phyloP scores from a whole-genome alignment of 2,329 filamentous ascomycete genomes.

The Talaromyces sp. region DNA sequence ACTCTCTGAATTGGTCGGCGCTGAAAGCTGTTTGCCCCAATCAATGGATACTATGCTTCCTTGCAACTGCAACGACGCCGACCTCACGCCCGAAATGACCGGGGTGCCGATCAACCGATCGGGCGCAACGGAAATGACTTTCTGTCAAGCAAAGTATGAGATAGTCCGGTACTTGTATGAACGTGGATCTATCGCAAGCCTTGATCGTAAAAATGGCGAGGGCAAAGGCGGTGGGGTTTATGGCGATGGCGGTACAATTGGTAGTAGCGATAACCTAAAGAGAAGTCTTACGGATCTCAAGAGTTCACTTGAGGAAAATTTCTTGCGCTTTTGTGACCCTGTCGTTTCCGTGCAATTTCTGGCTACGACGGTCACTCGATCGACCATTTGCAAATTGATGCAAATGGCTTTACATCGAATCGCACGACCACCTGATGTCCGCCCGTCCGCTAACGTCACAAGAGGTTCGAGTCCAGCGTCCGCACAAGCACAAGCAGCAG shows the following conservation, averaged over 20 bases:
- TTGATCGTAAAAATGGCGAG: too few species aligned
- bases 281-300: neutral
- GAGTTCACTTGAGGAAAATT: constrained; percentile 3
- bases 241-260: neutral
- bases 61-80: constrained; percentile 51
- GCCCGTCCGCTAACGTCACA: neutral
- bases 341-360: constrained; percentile 17
- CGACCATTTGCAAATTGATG: constrained; percentile 11
- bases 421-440: neutral
- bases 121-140: constrained; percentile 54
- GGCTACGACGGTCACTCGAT: constrained; percentile 12
- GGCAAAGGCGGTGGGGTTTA: neutral
- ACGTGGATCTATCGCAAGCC: neutral
- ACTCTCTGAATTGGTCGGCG: constrained; percentile 44
- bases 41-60: constrained; percentile 48
- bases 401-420: constrained; percentile 9
- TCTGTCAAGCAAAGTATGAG: constrained; percentile 47
- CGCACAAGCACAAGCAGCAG: too few species aligned
- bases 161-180: constrained; percentile 25
- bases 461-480: too few species aligned
- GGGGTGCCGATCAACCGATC: constrained; percentile 47
- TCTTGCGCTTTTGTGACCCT: constrained; percentile 16
- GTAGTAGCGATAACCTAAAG: neutral
- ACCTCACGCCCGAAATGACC: constrained; percentile 47
- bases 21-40: constrained; percentile 32